Base-by-base conservation (phyloP, 2,329 filamentous ascomycete species). In the Scleromitrula shiraiana region DNA sequence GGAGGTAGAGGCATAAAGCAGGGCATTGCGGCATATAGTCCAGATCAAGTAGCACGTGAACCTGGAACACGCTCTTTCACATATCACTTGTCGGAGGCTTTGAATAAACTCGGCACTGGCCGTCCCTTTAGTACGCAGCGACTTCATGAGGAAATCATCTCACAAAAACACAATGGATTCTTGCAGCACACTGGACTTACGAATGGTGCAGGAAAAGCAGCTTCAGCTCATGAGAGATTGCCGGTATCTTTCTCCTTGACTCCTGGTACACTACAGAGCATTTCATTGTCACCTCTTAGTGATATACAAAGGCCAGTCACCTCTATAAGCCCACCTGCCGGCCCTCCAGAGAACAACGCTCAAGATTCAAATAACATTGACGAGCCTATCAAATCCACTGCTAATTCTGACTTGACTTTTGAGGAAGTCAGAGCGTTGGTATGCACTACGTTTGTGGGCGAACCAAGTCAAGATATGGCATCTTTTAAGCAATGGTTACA, bases 401-500 rank as follows among this genome's bases (percentile, higher is more conserved):
- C 61, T 15, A 59, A 55, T 46, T 52, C 72, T 5, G 76, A 79
- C 53, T 65, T 83, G 17, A 74, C 73, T 8, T 81, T 83, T 56
- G 78, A 82, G 26, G 78, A 83, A 56, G 69, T 74, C 7, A 71
- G 80, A 53, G 75, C 82, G n/a, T 65, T 83, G 9, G 79, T 82
- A 2, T 83, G 80, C 60, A 83, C 80, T 0, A 83, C 79, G 0
- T 83, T 82, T 59, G 76, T 82, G 23, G 79, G 79, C 23, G 79
- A 83, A 55, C 76, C 78, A 3, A 82, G 76, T 55, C 71, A 77
- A 10, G 78, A 83, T 53, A 82, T 83, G 78, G 74, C 76, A 3
- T 81, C 73, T 49, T 83, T 82, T 60, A 76, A 80, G 50, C 75
- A 80, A 53, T 83, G 80, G 80, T 68, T 83, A n/a, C 74, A 78